A percentile compares a stretch with the other conserved stretches of the same genome.
These are phyloP conservation scores for Cylindrodendrum hubeiense DNA, from an alignment of 2,329 filamentous ascomycete genomes.

Conservation along the genomic window DNA sequence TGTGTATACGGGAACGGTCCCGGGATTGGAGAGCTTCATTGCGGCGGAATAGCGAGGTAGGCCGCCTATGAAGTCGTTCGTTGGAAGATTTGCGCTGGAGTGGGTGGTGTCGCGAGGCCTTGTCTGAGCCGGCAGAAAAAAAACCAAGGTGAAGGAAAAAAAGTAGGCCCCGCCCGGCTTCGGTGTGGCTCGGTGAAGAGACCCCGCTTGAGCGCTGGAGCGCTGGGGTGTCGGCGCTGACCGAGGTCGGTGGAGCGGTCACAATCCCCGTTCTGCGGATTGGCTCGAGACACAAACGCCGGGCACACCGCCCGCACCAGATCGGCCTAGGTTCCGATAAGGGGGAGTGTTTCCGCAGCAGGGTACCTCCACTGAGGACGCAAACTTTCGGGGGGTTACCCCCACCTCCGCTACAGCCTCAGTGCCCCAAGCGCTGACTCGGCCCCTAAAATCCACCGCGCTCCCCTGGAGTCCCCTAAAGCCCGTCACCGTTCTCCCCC, in stretches of 20 bases:
- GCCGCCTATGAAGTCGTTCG: conserved; percentile 31
- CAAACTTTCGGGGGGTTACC: neutral
- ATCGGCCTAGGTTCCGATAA: neutral
- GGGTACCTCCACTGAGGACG: neutral
- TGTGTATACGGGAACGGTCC: conserved; percentile 91
- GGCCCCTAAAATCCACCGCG: conserved; percentile 19
- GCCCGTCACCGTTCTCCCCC: conserved; percentile 22
- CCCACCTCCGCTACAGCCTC: conserved; percentile 12
- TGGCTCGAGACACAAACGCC: conserved; percentile 2
- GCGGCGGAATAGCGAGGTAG: conserved; percentile 18
- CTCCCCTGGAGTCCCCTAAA: conserved; percentile 20
- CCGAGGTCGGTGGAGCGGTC: conserved; percentile 23
- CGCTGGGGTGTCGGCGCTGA: conserved; percentile 15
- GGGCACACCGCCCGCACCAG: conserved; percentile 14
- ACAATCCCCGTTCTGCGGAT: neutral
- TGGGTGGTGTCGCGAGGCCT: conserved; percentile 23
- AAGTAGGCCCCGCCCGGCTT: conserved; percentile 34
- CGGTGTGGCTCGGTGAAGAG: conserved; percentile 41
- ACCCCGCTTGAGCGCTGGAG: conserved; percentile 14
- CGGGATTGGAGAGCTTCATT: conserved; percentile 88
- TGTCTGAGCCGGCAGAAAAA: conserved; percentile 35
- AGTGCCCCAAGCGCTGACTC: conserved; percentile 6
- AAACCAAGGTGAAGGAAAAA: conserved; percentile 47
- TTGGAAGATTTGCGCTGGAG: conserved; percentile 31
- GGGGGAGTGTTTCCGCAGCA: neutral